A percentile compares a stretch with the other conserved stretches of the same genome.
Conservation (phyloP, 805 yeast genomes). For the Candida sonorensis region DNA sequence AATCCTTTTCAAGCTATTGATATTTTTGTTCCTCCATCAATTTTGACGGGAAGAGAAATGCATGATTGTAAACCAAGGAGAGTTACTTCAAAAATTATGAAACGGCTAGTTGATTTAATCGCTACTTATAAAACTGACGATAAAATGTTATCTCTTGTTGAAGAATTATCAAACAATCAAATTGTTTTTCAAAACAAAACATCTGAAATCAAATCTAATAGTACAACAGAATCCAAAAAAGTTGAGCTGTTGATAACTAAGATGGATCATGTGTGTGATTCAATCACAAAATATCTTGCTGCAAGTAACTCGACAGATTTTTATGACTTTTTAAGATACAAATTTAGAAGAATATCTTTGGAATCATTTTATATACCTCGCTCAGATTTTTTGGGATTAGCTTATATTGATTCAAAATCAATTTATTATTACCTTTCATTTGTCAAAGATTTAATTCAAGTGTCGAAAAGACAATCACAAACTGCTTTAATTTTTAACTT, state of each 20-base stretch:
- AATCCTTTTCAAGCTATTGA: conserved; percentile 8
- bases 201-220: no score
- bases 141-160: no score
- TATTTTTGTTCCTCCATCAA: conserved; percentile 6
- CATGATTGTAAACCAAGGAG: conserved; percentile 11
- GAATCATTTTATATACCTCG: conserved; percentile 34
- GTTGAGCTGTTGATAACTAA: conserved; percentile 18
- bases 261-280: conserved; percentile 33
- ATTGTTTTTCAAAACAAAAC: no score
- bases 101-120: conserved; percentile 9
- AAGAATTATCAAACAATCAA: no score
- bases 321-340: conserved; percentile 27
- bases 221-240: conserved; percentile 7
- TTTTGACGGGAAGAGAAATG: conserved; percentile 5
- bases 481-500: conserved; percentile 38
- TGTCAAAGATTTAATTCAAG: conserved; percentile 29
- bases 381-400: conserved; percentile 39
- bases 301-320: conserved; percentile 44
- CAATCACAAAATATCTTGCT: conserved; percentile 39
- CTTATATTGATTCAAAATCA: conserved; percentile 33
- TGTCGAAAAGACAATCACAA: conserved; percentile 37
- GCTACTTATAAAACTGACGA: conserved; percentile 13
- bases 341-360: conserved; percentile 22
- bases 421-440: conserved; percentile 33
- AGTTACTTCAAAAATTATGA: conserved; percentile 6